Conservation (phyloP, 768 basidiomycete species). For the Pulveroboletus sp. region DNA sequence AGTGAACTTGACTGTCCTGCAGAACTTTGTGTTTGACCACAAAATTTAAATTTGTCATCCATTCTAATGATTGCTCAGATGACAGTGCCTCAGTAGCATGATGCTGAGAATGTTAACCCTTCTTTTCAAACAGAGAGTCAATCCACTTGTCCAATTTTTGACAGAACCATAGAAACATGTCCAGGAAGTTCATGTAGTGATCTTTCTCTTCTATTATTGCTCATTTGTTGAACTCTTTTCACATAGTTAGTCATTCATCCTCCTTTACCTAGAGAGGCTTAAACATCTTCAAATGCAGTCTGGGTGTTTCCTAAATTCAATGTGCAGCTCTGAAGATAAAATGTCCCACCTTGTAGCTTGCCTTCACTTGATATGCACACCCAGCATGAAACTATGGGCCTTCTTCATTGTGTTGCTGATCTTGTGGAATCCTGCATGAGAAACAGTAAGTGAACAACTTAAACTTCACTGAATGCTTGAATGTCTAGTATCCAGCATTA, state of each 20-base stretch:
- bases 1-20: no score
- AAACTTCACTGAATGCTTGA: neutral
- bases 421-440: neutral
- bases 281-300: neutral
- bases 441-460: neutral
- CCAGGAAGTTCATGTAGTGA: slow-evolving; percentile 5
- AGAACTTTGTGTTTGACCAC: no score
- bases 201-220: neutral
- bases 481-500: neutral
- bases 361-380: fast-evolving
- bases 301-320: neutral
- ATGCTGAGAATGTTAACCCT: no score
- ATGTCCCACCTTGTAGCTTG: neutral
- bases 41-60: no score
- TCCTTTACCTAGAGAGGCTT: neutral
- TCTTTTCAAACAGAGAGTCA: no score
- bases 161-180: slow-evolving; percentile 9
- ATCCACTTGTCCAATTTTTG: no score
- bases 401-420: neutral
- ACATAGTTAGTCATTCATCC: no score
- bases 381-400: neutral
- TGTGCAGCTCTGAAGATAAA: neutral
- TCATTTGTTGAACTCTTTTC: slow-evolving; percentile 1
- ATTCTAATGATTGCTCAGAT: no score
- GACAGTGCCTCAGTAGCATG: no score